Evolutionary conservation across 2,329 filamentous ascomycete species (phyloP).

Genomic region (Colletotrichum musae): DNA sequence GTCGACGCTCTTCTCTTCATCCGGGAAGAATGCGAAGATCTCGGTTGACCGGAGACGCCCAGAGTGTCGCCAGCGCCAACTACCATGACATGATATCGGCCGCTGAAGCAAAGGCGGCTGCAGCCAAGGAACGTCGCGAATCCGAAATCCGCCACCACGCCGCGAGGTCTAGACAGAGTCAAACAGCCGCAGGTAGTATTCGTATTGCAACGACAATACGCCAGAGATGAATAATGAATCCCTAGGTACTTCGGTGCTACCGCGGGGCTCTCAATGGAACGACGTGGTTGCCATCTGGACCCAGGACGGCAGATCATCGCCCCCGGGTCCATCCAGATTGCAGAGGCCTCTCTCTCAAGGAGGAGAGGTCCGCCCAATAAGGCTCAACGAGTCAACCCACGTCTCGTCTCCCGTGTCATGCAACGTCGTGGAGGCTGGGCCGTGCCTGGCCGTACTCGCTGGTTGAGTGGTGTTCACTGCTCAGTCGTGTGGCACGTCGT

Average conservation of each 20-base stretch:
- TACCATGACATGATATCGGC: not conserved
- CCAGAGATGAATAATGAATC: too few species aligned
- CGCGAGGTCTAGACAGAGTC: not conserved
- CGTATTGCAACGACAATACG: too few species aligned
- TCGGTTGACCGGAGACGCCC: slow-evolving; percentile 36
- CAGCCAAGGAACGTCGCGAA: slow-evolving; percentile 14
- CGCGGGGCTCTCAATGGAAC: slow-evolving; percentile 7
- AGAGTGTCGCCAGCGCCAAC: slow-evolving; percentile 19
- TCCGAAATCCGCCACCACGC: not conserved
- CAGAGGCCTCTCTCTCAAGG: slow-evolving; percentile 8
- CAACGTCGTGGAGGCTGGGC: slow-evolving; percentile 13
- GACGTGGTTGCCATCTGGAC: not conserved
- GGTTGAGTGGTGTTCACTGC: not conserved
- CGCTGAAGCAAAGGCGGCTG: slow-evolving; percentile 8
- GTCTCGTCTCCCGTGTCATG: slow-evolving; percentile 13
- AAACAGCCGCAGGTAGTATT: too few species aligned
- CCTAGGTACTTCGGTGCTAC: slow-evolving; percentile 22
- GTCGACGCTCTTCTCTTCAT: slow-evolving; percentile 1
- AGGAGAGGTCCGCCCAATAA: slow-evolving; percentile 12
- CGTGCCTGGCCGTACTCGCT: slow-evolving; percentile 15
- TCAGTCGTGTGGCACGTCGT: not conserved
- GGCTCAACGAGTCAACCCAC: slow-evolving; percentile 12
- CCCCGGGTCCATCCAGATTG: slow-evolving; percentile 21
- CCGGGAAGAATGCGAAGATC: slow-evolving; percentile 10
- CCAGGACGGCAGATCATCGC: slow-evolving; percentile 25